phyloP scores from a whole-genome alignment of 2,329 filamentous ascomycete genomes.

The Coniochaeta sp. region DNA sequence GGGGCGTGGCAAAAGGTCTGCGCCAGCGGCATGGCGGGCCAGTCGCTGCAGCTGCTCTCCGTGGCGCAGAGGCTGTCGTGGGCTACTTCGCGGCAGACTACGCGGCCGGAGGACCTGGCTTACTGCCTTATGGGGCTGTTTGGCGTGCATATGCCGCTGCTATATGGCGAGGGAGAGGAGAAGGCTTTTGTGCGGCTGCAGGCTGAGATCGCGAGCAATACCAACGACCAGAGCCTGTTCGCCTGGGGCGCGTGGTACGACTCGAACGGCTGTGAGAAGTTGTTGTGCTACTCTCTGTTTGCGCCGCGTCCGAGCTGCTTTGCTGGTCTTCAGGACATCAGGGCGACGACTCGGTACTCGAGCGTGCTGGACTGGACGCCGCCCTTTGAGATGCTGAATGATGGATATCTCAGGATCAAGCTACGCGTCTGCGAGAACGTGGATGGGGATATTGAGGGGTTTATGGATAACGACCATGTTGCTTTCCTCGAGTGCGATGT shows the following conservation, averaged over 20 bases:
- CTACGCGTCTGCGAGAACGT: conserved; percentile 4
- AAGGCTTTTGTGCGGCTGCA: not conserved
- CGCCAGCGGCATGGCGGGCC: conserved; percentile 1
- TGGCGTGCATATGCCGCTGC: not conserved
- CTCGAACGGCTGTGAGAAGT: not conserved
- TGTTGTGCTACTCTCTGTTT: conserved; percentile 4
- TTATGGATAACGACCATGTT: conserved; percentile 8
- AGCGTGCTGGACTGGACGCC: conserved; percentile 6
- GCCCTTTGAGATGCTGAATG: conserved; percentile 6
- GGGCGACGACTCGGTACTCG: not conserved
- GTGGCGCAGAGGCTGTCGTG: not conserved
- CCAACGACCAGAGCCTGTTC: conserved; percentile 16
- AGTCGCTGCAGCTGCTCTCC: conserved; percentile 12
- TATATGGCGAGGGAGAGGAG: not conserved
- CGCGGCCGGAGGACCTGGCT: not conserved
- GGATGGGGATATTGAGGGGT: not conserved
- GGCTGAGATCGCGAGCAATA: not conserved
- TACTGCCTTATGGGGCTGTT: not conserved
- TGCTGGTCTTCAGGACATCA: not conserved
- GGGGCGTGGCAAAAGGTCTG: conserved; percentile 8
- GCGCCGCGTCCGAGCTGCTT: not conserved
- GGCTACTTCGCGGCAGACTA: not conserved
- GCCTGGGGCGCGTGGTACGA: conserved; percentile 11
- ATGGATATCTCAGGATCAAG: conserved; percentile 6
- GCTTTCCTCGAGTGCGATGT: conserved; percentile 6